A percentile compares a stretch with the other conserved stretches of the same genome.
phyloP scores from a whole-genome alignment of 169 alveolate genomes.

The Cryptosporidium ryanae region DNA sequence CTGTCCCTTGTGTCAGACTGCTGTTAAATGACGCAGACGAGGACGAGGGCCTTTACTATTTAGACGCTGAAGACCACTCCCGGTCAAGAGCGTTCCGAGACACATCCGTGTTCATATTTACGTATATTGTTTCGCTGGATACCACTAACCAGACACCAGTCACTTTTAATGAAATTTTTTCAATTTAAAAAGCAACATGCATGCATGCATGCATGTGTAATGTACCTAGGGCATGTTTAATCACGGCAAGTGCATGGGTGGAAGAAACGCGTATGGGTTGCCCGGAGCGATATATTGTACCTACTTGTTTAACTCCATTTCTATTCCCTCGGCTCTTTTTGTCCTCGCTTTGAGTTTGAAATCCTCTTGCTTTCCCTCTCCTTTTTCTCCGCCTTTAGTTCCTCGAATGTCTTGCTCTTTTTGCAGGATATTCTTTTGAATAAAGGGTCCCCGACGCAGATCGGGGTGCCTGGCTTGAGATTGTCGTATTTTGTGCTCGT shows the following conservation, averaged over 20 bases:
- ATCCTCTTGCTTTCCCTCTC: constrained; percentile 17
- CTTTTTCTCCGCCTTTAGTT: constrained; percentile 45
- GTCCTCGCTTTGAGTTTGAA: neutral
- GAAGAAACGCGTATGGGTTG: no score
- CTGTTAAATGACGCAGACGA: constrained; percentile 9
- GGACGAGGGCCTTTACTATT: no score
- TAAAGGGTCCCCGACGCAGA: constrained; percentile 55
- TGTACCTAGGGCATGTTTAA: no score
- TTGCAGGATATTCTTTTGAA: constrained; percentile 23
- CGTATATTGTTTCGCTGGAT: no score
- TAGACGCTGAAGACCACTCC: no score
- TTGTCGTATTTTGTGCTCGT: constrained; percentile 11
- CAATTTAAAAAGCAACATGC: no score
- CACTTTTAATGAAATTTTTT: no score
- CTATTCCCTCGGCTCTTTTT: neutral
- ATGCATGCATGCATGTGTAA: no score
- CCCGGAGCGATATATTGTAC: neutral
- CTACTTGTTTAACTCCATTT: neutral
- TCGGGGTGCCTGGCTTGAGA: constrained; percentile 14
- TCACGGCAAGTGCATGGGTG: no score
- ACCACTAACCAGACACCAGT: no score
- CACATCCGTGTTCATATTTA: no score
- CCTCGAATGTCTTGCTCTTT: constrained; percentile 11
- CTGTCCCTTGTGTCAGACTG: constrained; percentile 79
- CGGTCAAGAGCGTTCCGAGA: no score